Evolutionary conservation across 768 basidiomycete genomes (phyloP).

Genomic region (Boletus subparvulus): DNA sequence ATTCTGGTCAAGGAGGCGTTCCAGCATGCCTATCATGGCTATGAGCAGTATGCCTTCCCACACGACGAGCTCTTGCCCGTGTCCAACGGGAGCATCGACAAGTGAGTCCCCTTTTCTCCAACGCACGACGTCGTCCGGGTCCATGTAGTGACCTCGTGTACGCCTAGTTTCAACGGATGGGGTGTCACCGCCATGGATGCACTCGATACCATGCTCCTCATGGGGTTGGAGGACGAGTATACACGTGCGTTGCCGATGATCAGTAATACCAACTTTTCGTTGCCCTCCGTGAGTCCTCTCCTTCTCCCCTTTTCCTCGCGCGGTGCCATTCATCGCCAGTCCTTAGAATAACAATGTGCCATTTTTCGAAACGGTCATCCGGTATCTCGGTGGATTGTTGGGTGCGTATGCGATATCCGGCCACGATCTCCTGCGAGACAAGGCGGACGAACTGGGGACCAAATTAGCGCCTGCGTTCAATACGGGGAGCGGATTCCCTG

Average conservation of each 20-base stretch:
- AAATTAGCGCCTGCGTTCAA: slow-evolving; percentile 70
- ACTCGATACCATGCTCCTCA: slow-evolving; percentile 80
- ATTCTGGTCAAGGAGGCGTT: slow-evolving; percentile 60
- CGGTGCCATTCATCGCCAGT: not conserved
- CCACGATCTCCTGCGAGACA: slow-evolving; percentile 58
- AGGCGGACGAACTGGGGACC: slow-evolving; percentile 74
- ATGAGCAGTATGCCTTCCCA: slow-evolving; percentile 58
- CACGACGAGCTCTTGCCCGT: slow-evolving; percentile 63
- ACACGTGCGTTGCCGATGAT: slow-evolving; percentile 56
- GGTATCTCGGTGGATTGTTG: slow-evolving; percentile 85
- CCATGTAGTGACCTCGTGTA: not conserved
- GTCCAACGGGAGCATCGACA: slow-evolving; percentile 47
- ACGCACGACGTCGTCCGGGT: slow-evolving; percentile 20
- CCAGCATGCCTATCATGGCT: slow-evolving; percentile 63
- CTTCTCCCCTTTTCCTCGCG: not conserved
- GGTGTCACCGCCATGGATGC: slow-evolving; percentile 76
- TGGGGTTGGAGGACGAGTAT: slow-evolving; percentile 75
- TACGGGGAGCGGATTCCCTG: slow-evolving; percentile 69
- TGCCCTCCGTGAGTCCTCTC: slow-evolving; percentile 38
- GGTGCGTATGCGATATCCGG: slow-evolving; percentile 77
- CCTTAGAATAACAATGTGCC: slow-evolving; percentile 39
- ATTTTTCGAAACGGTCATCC: slow-evolving; percentile 84
- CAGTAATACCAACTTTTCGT: slow-evolving; percentile 46
- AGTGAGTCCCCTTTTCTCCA: slow-evolving; percentile 44
- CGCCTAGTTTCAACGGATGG: slow-evolving; percentile 76